Percentiles rank a stretch among this genome's conserved stretches.
Evolutionary conservation across 495 filamentous ascomycete genomes (phyloP).

Genomic region (Acidomyces sp.): DNA sequence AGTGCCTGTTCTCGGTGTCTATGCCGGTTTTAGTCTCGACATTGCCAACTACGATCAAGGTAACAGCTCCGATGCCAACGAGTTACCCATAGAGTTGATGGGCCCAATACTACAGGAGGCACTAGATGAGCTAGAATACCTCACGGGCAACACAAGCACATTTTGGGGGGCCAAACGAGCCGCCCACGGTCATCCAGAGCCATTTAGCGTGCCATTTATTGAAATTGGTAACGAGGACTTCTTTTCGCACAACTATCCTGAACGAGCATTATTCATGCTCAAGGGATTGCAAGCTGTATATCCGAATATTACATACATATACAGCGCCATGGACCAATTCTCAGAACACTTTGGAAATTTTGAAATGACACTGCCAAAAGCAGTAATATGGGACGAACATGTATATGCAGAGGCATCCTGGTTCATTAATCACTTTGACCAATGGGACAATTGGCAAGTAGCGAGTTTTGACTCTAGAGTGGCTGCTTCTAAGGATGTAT

Average conservation of each 20-base stretch:
- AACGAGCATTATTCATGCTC: conserved; percentile 35
- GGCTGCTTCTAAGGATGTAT: conserved; percentile 4
- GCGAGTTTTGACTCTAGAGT: conserved; percentile 12
- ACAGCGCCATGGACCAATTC: conserved; percentile 12
- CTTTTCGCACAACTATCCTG: conserved; percentile 28
- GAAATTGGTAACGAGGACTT: conserved; percentile 56
- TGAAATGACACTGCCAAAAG: conserved; percentile 32
- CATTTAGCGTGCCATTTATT: conserved; percentile 45
- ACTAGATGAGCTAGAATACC: conserved; percentile 55
- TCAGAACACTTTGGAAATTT: conserved; percentile 2
- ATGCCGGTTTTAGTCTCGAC: conserved; percentile 23
- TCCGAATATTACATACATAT: conserved; percentile 36
- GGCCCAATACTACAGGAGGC: conserved; percentile 42
- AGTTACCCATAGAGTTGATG: conserved; percentile 24
- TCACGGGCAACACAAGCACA: conserved; percentile 39
- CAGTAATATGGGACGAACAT: conserved; percentile 30
- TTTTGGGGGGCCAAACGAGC: conserved; percentile 45
- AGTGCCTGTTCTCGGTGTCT: conserved; percentile 24
- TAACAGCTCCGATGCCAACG: conserved; percentile 8
- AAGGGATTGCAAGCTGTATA: conserved; percentile 39
- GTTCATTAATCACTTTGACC: conserved; percentile 11
- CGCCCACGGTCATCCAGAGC: conserved; percentile 41
- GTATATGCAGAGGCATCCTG: conserved; percentile 5
- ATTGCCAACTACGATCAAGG: neutral
- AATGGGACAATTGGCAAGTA: conserved; percentile 27